These are phyloP conservation scores for Alnus rubra DNA, from an alignment of 306 rosid genomes.

Conservation along the genomic window DNA sequence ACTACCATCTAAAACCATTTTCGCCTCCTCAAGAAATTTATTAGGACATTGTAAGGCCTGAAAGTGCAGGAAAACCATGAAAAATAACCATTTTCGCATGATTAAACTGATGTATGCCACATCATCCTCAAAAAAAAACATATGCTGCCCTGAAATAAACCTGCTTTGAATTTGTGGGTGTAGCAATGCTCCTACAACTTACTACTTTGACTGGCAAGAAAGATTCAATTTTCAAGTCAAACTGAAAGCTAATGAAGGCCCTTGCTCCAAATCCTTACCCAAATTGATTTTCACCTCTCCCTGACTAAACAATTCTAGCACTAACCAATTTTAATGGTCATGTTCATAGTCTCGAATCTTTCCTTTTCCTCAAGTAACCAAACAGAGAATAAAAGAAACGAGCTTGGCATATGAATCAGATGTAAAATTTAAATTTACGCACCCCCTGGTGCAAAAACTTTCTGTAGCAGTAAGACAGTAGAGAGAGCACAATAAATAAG, in stretches of 20 bases:
- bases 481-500: neutral
- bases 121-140: neutral
- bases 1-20: slow-evolving; percentile 35
- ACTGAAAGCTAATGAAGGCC: neutral
- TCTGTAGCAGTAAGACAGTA: neutral
- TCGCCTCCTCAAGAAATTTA: slow-evolving; percentile 47
- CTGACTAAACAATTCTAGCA: neutral
- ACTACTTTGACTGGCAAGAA: neutral
- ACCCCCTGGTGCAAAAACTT: too few species aligned
- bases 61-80: slow-evolving; percentile 17
- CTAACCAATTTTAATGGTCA: neutral
- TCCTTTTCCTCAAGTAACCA: neutral
- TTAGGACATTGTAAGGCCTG: slow-evolving; percentile 57
- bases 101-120: neutral
- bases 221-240: neutral
- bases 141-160: neutral
- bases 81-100: neutral
- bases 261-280: neutral
- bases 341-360: too few species aligned
- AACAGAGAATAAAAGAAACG: neutral
- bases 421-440: too few species aligned
- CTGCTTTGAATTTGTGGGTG: neutral
- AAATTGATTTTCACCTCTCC: too few species aligned
- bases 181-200: too few species aligned
- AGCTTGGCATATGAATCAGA: neutral